phyloP scores from a whole-genome alignment of 352 stramenopile species.

The Globisporangium rhizosaccharum region DNA sequence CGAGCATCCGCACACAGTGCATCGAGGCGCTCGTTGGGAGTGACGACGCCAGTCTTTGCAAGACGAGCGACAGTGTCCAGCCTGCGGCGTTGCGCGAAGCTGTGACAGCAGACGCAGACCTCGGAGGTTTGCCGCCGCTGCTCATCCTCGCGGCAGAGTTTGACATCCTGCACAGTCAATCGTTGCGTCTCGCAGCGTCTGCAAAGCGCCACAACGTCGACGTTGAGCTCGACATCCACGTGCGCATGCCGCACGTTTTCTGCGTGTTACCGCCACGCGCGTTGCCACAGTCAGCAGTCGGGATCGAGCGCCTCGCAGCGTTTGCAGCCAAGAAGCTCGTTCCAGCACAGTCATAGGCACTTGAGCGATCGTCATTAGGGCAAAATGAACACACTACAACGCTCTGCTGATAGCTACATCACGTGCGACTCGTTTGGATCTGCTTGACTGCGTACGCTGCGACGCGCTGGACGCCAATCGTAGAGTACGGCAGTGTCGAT shows the following conservation, averaged over 20 bases:
- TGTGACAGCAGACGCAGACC: slow-evolving; percentile 10
- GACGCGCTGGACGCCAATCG: slow-evolving; percentile 33
- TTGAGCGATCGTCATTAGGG: neutral
- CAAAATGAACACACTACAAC: slow-evolving; percentile 3
- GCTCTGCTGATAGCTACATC: neutral
- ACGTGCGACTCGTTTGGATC: slow-evolving; percentile 3
- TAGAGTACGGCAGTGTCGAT: slow-evolving; percentile 40
- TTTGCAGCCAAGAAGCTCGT: slow-evolving; percentile 27
- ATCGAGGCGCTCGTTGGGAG: neutral
- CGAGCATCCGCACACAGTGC: slow-evolving; percentile 7
- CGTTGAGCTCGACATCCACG: slow-evolving; percentile 33
- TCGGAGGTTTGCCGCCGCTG: slow-evolving; percentile 24
- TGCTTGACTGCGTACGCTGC: slow-evolving; percentile 32
- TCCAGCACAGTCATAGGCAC: neutral
- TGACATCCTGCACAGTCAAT: slow-evolving; percentile 28
- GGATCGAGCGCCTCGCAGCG: slow-evolving; percentile 26
- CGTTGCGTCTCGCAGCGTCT: slow-evolving; percentile 18
- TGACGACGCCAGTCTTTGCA: neutral
- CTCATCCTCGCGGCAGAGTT: slow-evolving; percentile 27
- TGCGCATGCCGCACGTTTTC: slow-evolving; percentile 37
- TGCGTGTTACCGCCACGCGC: slow-evolving; percentile 16
- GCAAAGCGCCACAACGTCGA: slow-evolving; percentile 23
- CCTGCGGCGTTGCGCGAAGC: neutral
- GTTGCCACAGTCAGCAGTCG: slow-evolving; percentile 27
- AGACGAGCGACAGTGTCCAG: neutral